Base-by-base conservation (phyloP, 768 basidiomycete genomes). In the Panaeolus papilionaceus region DNA sequence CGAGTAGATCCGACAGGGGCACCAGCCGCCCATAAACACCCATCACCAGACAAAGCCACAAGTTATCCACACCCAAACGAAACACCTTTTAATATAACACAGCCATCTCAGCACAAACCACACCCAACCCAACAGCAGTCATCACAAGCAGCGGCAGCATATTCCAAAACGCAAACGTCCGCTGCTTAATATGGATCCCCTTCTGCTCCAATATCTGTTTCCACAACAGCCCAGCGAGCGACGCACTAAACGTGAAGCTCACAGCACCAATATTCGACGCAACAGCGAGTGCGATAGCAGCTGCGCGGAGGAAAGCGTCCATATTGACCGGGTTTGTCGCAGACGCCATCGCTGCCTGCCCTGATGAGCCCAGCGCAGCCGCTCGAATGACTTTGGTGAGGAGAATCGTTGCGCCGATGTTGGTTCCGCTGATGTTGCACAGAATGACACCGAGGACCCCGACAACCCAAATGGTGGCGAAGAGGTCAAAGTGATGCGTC, bases 331-430 rank as follows among this genome's bases (percentile, higher is more conserved):
- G 54, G 8, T 26, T 10, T 1, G 33, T 58, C 9, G 54, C 54
- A 28, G 54, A 58, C 12, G 54, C 54, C 6, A 12, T 28, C 33
- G 54, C 54, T 12, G 54, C 54, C 28, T 58, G 54, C 3, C 54
- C 54, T 16, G 26, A 26, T 7, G 54, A 28, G 12, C 54, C 54
- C 28, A 58, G 14, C 12, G 54, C 54, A 1, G 86, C 75, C 2
- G 76, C 74, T 54, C 87, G 87, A 5, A 93, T 84, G 38, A 94
- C 85, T 69, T 95, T 90, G 38, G 94, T 92, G n/a, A 96, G 86
- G 39, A 98, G 84, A 75, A 98, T 95, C 7, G 93, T 94, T 2
- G 93, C 92, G 42, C 94, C 94, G 64, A 96, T 96, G 79, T 96
- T 96, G 10, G 94, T 96, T 0, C 95, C 94, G 26, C 90, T 87